Evolutionary conservation across 768 basidiomycete genomes (phyloP).

Genomic region (Ramaria sp.): DNA sequence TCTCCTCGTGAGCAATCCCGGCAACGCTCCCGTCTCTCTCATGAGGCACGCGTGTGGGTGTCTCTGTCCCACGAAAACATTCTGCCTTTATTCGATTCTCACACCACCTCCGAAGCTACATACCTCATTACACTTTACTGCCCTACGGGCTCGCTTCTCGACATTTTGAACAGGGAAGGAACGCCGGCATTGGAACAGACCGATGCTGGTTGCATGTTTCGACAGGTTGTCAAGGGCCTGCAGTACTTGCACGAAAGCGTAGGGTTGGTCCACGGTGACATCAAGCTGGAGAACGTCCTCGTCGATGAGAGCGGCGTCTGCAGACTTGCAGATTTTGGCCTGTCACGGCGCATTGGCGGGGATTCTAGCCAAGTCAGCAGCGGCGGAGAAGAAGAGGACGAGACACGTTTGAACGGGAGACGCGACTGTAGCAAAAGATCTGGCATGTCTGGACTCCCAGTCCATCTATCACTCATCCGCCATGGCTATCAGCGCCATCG

Average conservation of each 20-base stretch:
- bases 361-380: neutral
- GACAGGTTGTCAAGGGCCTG: conserved; percentile 75
- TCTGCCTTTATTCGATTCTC: conserved; percentile 65
- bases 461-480: conserved; percentile 28
- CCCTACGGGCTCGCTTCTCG: conserved; percentile 75
- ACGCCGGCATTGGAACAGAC: conserved; percentile 60
- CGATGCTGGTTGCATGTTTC: conserved; percentile 76
- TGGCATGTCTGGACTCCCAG: conserved; percentile 10
- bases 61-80: conserved; percentile 77
- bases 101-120: conserved; percentile 51
- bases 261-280: conserved; percentile 78
- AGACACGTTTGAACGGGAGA: neutral
- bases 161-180: conserved; percentile 67
- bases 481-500: conserved; percentile 36
- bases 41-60: conserved; percentile 66
- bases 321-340: conserved; percentile 78
- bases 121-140: conserved; percentile 80
- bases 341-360: conserved; percentile 52
- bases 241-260: conserved; percentile 75
- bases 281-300: conserved; percentile 96
- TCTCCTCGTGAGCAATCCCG: conserved; percentile 36
- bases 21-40: conserved; percentile 48
- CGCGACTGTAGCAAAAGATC: conserved; percentile 1
- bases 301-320: conserved; percentile 85
- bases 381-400: conserved; percentile 17